Evolutionary conservation across 1,284 basidiomycete genomes (phyloP), one percentile per base, ranked within the genome.

Genomic region (Cutaneotrichosporon spelunceum): DNA sequence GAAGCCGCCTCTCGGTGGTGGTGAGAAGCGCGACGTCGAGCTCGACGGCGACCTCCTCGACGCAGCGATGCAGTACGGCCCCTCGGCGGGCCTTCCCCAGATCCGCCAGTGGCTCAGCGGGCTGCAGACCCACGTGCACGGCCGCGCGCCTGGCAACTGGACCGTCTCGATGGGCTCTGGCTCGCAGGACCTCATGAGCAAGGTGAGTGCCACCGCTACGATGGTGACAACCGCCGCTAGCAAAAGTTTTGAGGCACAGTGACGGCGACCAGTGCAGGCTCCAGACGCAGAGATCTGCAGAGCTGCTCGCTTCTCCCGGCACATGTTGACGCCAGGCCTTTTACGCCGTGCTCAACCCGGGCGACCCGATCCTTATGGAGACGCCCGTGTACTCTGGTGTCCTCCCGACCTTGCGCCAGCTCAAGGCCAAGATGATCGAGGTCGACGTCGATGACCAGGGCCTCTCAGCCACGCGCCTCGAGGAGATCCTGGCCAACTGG

Each of bases 101-200:
- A 78, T 95, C 16, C 74, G 84, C 27, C 81, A 85, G 14, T 91
- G 87, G 88, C 76, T 91, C 33, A 78, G 82, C 60, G 83, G 83
- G 2, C 78, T 91, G 57, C 90, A 93, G 77, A 84, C 84, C 69
- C 72, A 74, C 4, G 83, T 84, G 52, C 90, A 92, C 68, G 83
- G 65, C 48, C 68, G 72, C 56, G 81, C 80, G 67, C 75, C 75
- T 54, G 82, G 82, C 7, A 78, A 79, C 13, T 96, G 91, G 91
- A 80, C 83, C 48, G 76, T 95, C 4, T 88, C 86, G 52, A 80
- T 95, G 16, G 93, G 93, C 0, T 83, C 83, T 49, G 94, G 93
- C 7, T 90, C 88, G 53, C 92, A 95, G 79, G 93, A 96, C 81
- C 74, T 94, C 62, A 84, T 96, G 60, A 88, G 83, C 79, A 95